phyloP scores from a whole-genome alignment of 352 stramenopile species.

The Phytophthora capsici region DNA sequence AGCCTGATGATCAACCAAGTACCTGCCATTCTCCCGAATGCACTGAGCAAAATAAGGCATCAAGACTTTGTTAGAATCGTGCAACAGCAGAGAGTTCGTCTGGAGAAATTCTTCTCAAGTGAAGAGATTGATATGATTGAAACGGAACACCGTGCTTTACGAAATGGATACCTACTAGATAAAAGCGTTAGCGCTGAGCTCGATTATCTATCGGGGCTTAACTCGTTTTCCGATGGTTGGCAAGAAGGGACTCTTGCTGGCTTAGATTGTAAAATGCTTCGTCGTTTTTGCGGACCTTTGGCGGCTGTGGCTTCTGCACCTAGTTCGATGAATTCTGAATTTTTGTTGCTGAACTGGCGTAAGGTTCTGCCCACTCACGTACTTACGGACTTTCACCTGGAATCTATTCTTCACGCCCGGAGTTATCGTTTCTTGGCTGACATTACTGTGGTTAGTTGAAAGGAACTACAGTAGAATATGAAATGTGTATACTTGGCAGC shows the following conservation, averaged over 20 bases:
- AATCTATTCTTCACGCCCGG: slow-evolving; percentile 32
- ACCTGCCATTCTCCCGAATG: slow-evolving; percentile 19
- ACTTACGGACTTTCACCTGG: slow-evolving; percentile 27
- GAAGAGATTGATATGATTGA: slow-evolving; percentile 31
- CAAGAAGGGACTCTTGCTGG: slow-evolving; percentile 19
- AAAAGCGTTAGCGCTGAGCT: slow-evolving; percentile 24
- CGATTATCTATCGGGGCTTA: slow-evolving; percentile 9
- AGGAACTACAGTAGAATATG: slow-evolving; percentile 2
- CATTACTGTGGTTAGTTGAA: background rate
- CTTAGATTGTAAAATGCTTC: slow-evolving; percentile 22
- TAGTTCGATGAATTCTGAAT: background rate
- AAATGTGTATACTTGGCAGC: slow-evolving; percentile 13
- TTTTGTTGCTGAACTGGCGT: slow-evolving; percentile 33
- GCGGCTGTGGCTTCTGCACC: slow-evolving; percentile 8
- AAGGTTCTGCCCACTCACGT: slow-evolving; percentile 28
- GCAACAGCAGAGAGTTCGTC: slow-evolving; percentile 18
- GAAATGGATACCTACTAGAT: slow-evolving; percentile 29
- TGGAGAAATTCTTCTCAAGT: slow-evolving; percentile 24
- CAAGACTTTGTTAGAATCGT: slow-evolving; percentile 33
- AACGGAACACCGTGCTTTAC: slow-evolving; percentile 28
- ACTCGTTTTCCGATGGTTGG: slow-evolving; percentile 28
- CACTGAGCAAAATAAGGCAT: slow-evolving; percentile 27
- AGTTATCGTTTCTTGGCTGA: slow-evolving; percentile 19
- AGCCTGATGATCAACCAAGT: background rate
- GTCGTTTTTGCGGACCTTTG: slow-evolving; percentile 29